Base-by-base conservation (phyloP, 306 rosid species). In the Dicorynia guianensis region DNA sequence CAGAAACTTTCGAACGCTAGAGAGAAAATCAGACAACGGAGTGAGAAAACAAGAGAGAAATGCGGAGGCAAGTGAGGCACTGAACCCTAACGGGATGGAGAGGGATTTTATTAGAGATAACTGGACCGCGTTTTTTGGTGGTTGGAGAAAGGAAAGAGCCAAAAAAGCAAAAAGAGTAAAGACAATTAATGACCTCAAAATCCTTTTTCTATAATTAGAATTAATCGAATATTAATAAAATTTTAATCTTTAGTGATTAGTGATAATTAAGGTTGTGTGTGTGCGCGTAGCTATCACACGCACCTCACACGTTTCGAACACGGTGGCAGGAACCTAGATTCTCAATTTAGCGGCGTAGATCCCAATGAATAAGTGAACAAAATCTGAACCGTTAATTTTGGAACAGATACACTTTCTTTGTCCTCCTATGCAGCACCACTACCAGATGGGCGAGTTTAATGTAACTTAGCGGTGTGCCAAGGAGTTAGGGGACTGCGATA, bases 61-160 rank as follows among this genome's bases (percentile, higher is more conserved):
- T 47, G 59, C 43, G 74, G 87, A 78, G 47, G 68, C 46, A 48
- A 54, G 67, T 13, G 77, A 58, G 75, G 62, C 53, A 78, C 50
- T 78, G 83, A 87, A 82, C 87, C 87, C 82, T 76, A 81, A 71
- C 47, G 72, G 79, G 78, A 69, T 78, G 80, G 81, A 47, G 81
- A 72, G 82, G 75, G 75, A 4, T 81, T 87, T 75, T 85, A 90
- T 84, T 73, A 79, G 52, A 67, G 78, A 52, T 63, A 75, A 15
- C 49, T 69, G 79, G 84, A 78, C 90, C 89, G 93, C 87, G 93
- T 89, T 76, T 80, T 43, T 69, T 71, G 90, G 89, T 77, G 35
- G 83, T 68, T 75, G 79, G 38, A 74, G 82, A 42, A 43, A 48
- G 52, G 25, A 35, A 71, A 62, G 6, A 54, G 34, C 17, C 13